Percentiles rank a stretch among this genome's conserved stretches.
These are phyloP conservation scores for Cladochytrium replicatum DNA, from an alignment of 192 early-diverging fungal species.

Conservation along the genomic window DNA sequence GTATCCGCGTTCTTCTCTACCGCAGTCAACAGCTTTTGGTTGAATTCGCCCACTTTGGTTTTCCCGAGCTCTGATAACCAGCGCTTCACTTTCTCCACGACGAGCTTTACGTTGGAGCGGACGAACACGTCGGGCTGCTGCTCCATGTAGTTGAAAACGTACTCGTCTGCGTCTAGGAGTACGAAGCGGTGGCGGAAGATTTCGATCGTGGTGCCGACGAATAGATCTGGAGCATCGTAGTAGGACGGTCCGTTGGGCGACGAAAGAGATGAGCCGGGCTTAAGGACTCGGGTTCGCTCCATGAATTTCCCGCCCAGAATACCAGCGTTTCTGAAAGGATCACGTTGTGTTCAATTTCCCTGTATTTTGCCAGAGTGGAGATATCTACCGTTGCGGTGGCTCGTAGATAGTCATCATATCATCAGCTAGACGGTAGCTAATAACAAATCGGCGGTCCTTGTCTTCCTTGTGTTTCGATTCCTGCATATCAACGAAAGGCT, in stretches of 20 bases:
- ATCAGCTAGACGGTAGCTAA: constrained; percentile 48
- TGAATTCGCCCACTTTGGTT: not conserved
- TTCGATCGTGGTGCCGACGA: constrained; percentile 42
- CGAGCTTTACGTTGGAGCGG: constrained; percentile 15
- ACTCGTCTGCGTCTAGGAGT: constrained; percentile 55
- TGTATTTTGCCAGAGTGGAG: constrained; percentile 3
- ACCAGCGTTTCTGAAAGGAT: constrained; percentile 37
- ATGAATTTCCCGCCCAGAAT: constrained; percentile 55
- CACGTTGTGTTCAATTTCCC: not conserved
- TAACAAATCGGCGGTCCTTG: constrained; percentile 44
- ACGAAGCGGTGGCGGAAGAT: constrained; percentile 40
- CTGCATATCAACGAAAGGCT: constrained; percentile 15
- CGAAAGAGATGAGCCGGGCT: constrained; percentile 35
- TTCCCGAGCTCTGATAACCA: not conserved
- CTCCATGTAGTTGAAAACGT: constrained; percentile 48
- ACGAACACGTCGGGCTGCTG: constrained; percentile 9
- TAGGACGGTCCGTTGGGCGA: constrained; percentile 30
- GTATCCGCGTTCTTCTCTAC: constrained; percentile 8
- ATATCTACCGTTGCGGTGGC: constrained; percentile 44
- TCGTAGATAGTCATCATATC: constrained; percentile 60
- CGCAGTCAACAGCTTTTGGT: not conserved
- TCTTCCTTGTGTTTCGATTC: constrained; percentile 55
- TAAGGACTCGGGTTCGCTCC: constrained; percentile 48
- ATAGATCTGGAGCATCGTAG: constrained; percentile 40
- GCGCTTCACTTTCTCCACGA: constrained; percentile 13